Evolutionary conservation across 2,329 filamentous ascomycete species (phyloP).

Genomic region (Nemania serpens): DNA sequence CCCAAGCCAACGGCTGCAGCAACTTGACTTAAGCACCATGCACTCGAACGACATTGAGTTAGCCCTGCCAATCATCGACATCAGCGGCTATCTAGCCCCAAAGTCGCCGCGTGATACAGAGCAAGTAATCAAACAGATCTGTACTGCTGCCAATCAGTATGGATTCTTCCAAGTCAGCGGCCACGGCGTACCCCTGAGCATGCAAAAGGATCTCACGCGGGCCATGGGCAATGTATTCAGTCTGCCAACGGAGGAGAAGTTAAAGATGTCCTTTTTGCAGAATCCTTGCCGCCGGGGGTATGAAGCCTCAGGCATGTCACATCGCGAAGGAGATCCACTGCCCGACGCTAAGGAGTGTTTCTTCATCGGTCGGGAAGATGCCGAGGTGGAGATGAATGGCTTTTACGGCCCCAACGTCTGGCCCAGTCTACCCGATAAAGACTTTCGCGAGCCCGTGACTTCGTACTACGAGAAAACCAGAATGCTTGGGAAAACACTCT

Average conservation of each 20-base stretch:
- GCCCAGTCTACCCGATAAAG: constrained; percentile 37
- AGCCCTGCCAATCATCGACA: constrained; percentile 35
- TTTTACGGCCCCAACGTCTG: constrained; percentile 42
- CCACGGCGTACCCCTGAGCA: constrained; percentile 30
- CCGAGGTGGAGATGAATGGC: constrained; percentile 30
- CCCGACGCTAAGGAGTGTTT: constrained; percentile 34
- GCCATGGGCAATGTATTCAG: constrained; percentile 15
- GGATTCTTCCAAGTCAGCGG: constrained; percentile 35
- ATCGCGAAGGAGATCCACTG: constrained; percentile 30
- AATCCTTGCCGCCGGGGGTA: constrained; percentile 36
- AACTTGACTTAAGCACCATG: too few species aligned
- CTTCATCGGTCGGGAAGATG: constrained; percentile 31
- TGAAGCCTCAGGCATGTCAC: constrained; percentile 30
- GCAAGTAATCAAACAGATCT: constrained; percentile 26
- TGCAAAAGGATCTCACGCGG: constrained; percentile 21
- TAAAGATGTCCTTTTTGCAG: constrained; percentile 31
- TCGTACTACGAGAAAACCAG: constrained; percentile 35
- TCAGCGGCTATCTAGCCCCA: constrained; percentile 28
- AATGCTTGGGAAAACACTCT: constrained; percentile 34
- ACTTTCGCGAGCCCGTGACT: constrained; percentile 36
- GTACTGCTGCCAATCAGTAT: constrained; percentile 21
- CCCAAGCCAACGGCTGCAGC: too few species aligned
- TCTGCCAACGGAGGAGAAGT: constrained; percentile 30
- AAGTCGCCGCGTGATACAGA: constrained; percentile 18
- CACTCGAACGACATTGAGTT: background rate